phyloP scores from a whole-genome alignment of 148 eudicot species.

The Amaranthus palmeri region DNA sequence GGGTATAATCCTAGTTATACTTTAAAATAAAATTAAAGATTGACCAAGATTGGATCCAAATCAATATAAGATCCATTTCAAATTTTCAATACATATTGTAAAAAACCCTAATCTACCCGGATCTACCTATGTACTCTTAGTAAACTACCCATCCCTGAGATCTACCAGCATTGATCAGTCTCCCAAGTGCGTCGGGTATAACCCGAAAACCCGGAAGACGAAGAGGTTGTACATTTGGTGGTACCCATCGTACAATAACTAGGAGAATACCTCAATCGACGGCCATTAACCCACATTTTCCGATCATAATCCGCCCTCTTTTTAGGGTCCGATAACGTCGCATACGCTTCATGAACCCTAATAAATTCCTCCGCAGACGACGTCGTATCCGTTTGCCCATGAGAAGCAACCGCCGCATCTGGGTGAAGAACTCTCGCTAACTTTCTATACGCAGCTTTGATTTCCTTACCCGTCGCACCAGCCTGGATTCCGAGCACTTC shows the following conservation, averaged over 20 bases:
- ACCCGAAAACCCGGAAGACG: conserved; percentile 21
- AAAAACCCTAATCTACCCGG: too few relatives aligned
- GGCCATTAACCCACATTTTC: conserved; percentile 23
- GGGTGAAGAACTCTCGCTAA: conserved; percentile 52
- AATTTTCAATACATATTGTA: too few relatives aligned
- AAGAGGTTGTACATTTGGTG: conserved; percentile 6
- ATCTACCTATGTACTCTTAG: too few relatives aligned
- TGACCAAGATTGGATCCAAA: too few relatives aligned
- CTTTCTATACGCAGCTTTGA: conserved; percentile 54
- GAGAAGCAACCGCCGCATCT: conserved; percentile 27
- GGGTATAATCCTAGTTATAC: too few relatives aligned
- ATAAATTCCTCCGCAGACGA: conserved; percentile 34
- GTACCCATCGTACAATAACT: conserved; percentile 7
- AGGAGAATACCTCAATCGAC: conserved; percentile 18
- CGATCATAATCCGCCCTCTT: conserved; percentile 57
- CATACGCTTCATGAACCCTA: conserved; percentile 46
- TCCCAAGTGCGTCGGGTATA: conserved; percentile 48
- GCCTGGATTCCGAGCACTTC: conserved; percentile 42
- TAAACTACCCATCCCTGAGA: too few relatives aligned
- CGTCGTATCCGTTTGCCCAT: neutral
- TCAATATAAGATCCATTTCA: too few relatives aligned
- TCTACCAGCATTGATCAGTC: conserved; percentile 82
- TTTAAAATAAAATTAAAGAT: too few relatives aligned
- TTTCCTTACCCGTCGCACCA: conserved; percentile 41
- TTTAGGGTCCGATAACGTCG: conserved; percentile 50